Evolutionary conservation across 805 yeast genomes (phyloP).

Genomic region (Millerozyma acaciae): DNA sequence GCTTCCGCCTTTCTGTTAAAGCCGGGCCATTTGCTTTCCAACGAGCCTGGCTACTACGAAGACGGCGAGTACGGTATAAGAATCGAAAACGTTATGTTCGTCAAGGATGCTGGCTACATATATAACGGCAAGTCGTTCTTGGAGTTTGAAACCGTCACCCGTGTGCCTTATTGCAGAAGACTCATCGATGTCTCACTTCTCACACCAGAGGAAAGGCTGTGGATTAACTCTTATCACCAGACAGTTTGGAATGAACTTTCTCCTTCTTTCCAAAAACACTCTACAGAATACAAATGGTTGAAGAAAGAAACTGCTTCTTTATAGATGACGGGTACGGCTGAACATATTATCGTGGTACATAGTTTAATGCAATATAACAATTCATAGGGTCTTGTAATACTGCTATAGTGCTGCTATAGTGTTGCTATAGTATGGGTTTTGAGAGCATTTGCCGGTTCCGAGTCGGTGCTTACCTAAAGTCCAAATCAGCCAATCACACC

Average conservation of each 20-base stretch:
- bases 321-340: too few relatives aligned
- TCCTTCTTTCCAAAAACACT: slow-evolving; percentile 32
- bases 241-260: slow-evolving; percentile 50
- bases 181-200: slow-evolving; percentile 63
- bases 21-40: slow-evolving; percentile 53
- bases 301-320: slow-evolving; percentile 42
- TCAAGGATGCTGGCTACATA: slow-evolving; percentile 35
- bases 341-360: background rate
- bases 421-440: too few relatives aligned
- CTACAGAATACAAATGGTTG: slow-evolving; percentile 46
- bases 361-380: background rate
- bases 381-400: too few relatives aligned
- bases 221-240: slow-evolving; percentile 68
- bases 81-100: slow-evolving; percentile 49
- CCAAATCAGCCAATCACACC: background rate
- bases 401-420: too few relatives aligned
- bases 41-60: slow-evolving; percentile 63
- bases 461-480: background rate
- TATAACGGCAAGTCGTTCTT: slow-evolving; percentile 57
- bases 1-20: slow-evolving; percentile 42
- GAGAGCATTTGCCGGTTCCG: background rate
- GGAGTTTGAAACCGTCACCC: slow-evolving; percentile 78
- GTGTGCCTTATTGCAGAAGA: slow-evolving; percentile 77
- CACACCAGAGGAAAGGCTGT: slow-evolving; percentile 54
- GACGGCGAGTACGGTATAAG: slow-evolving; percentile 59